These are phyloP conservation scores for Fusarium pseudonygamai DNA, from an alignment of 2,329 filamentous ascomycete genomes.

Conservation along the genomic window DNA sequence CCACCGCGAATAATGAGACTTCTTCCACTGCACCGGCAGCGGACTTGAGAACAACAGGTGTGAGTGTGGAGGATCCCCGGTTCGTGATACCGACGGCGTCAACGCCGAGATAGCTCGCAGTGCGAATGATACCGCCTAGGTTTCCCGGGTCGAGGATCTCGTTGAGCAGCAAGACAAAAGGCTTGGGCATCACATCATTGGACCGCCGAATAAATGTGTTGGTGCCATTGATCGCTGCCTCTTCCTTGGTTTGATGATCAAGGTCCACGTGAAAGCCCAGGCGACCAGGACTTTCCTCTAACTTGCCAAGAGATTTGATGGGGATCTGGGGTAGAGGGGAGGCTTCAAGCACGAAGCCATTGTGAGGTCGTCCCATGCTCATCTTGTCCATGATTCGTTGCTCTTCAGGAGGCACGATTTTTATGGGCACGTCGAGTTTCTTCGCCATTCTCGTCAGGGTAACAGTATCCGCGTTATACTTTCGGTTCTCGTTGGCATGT, in stretches of 20 bases:
- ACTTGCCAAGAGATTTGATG: slow-evolving; percentile 64
- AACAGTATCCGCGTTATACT: slow-evolving; percentile 57
- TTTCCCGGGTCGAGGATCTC: slow-evolving; percentile 88
- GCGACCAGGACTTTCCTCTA: slow-evolving; percentile 55
- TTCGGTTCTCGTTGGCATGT: slow-evolving; percentile 67
- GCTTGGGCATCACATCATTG: slow-evolving; percentile 58
- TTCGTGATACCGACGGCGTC: slow-evolving; percentile 83
- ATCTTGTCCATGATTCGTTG: slow-evolving; percentile 82
- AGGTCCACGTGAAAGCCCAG: slow-evolving; percentile 68
- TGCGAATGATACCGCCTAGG: slow-evolving; percentile 86
- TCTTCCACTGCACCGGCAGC: slow-evolving; percentile 88
- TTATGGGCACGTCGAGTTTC: slow-evolving; percentile 62
- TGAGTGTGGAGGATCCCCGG: slow-evolving; percentile 77
- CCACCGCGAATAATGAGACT: slow-evolving; percentile 76
- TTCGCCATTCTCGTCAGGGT: slow-evolving; percentile 58
- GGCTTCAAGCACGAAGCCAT: slow-evolving; percentile 87
- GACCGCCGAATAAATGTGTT: slow-evolving; percentile 57
- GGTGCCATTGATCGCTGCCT: slow-evolving; percentile 76
- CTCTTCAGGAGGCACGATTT: slow-evolving; percentile 67
- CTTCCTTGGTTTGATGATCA: slow-evolving; percentile 77
- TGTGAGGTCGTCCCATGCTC: slow-evolving; percentile 84
- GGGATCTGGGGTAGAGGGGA: slow-evolving; percentile 82
- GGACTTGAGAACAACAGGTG: slow-evolving; percentile 83
- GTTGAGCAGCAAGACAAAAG: slow-evolving; percentile 78
- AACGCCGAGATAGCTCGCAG: slow-evolving; percentile 89